Evolutionary conservation across 2,329 filamentous ascomycete genomes (phyloP).

Genomic region (Calonectria hongkongensis): DNA sequence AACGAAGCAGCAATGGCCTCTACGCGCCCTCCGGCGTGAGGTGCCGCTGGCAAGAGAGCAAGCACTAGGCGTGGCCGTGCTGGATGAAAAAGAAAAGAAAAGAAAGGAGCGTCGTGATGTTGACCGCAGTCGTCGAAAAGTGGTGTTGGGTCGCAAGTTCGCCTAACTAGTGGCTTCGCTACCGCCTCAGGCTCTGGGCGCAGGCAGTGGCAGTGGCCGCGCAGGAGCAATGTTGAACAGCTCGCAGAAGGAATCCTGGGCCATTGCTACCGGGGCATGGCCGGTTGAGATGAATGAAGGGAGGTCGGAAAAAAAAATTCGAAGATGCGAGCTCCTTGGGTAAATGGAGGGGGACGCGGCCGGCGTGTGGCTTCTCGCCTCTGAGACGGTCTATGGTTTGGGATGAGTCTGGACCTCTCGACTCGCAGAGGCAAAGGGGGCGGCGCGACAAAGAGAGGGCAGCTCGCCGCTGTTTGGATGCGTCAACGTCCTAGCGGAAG

Average conservation of each 20-base stretch:
- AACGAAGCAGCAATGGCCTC: slow-evolving; percentile 46
- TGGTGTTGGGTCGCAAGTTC: slow-evolving; percentile 41
- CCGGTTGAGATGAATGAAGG: slow-evolving; percentile 40
- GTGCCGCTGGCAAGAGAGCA: slow-evolving; percentile 35
- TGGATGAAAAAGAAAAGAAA: slow-evolving; percentile 15
- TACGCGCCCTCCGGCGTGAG: slow-evolving; percentile 49
- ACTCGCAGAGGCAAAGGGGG: slow-evolving; percentile 32
- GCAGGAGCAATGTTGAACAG: slow-evolving; percentile 34
- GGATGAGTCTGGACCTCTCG: slow-evolving; percentile 33
- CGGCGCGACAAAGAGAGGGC: slow-evolving; percentile 19
- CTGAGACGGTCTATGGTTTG: slow-evolving; percentile 32
- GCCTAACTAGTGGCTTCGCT: slow-evolving; percentile 45
- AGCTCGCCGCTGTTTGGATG: slow-evolving; percentile 19
- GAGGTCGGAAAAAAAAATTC: slow-evolving; percentile 34
- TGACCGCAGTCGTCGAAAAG: slow-evolving; percentile 40
- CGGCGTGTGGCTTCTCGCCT: slow-evolving; percentile 27
- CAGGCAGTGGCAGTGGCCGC: slow-evolving; percentile 45
- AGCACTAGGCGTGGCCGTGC: slow-evolving; percentile 29
- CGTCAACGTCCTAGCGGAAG: slow-evolving; percentile 23
- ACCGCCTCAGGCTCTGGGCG: slow-evolving; percentile 45
- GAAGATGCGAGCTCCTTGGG: slow-evolving; percentile 25
- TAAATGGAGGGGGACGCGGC: slow-evolving; percentile 18
- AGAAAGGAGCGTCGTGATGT: slow-evolving; percentile 43
- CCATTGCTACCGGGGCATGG: slow-evolving; percentile 52
- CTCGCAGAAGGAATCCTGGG: slow-evolving; percentile 49